Evolutionary conservation across 202 grass and related monocot genomes (phyloP), one percentile per base, ranked within the genome.

Genomic region (Panicum hallii): DNA sequence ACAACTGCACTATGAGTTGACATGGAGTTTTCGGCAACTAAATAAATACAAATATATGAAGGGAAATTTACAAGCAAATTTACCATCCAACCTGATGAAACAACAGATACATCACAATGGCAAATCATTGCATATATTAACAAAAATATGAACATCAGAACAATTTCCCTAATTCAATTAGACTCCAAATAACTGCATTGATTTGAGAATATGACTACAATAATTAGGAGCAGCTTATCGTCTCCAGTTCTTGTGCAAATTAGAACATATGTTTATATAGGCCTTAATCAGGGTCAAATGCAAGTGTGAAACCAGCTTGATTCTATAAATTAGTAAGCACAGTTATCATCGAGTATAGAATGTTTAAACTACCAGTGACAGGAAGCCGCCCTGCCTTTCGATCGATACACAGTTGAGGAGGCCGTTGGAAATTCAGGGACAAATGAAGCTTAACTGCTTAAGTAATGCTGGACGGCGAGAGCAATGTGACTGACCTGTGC

Each of bases 401-500:
- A n/a, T n/a, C n/a, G n/a, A n/a, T n/a, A n/a, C n/a, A n/a, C n/a
- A n/a, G n/a, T n/a, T n/a, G n/a, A n/a, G n/a, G n/a, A n/a, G n/a
- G n/a, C n/a, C n/a, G n/a, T 28, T 23, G 6, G 17, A 11, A 91
- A 67, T 74, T 50, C 9, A 85, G 41, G 58, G 82, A 79, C 11
- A 85, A 46, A 38, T 40, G 17, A 42, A 73, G 32, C 17, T 74
- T 36, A 55, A 22, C 12, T 17, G 52, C 47, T 80, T 69, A 67
- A 58, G 6, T 30, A 68, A 55, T 52, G 70, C 9, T 26, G 22
- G 6, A 58, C 2, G 2, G 63, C 23, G 52, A 49, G 52, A 49
- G 57, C 30, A 26, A 67, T 73, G 46, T n/a, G 4, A 86, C 79
- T 85, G 22, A 99, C 93, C 93, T 99, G 90, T 99, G 96, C 32